These are phyloP conservation scores for Globisporangium cystogenes DNA, from an alignment of 352 stramenopile species.

Conservation along the genomic window DNA sequence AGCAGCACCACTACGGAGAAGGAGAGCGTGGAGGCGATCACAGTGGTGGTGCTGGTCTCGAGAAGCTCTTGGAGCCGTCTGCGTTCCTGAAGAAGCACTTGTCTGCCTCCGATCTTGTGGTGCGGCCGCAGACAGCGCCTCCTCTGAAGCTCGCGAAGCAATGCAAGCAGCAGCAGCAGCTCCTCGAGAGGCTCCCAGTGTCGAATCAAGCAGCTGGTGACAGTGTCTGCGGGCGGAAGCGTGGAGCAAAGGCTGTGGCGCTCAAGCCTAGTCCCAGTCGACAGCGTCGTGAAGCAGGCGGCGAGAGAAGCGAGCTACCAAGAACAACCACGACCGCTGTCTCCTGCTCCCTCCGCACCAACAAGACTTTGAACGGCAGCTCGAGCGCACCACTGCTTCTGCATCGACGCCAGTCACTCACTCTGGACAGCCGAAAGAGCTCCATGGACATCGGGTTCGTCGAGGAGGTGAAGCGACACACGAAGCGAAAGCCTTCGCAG, in stretches of 20 bases:
- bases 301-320: too few species aligned
- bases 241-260: too few species aligned
- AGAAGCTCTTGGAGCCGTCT: slow-evolving; percentile 30
- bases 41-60: background rate
- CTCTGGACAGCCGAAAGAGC: slow-evolving; percentile 15
- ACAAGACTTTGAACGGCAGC: background rate
- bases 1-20: background rate
- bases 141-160: background rate
- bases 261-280: too few species aligned
- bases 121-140: slow-evolving; percentile 47
- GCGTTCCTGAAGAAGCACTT: slow-evolving; percentile 52
- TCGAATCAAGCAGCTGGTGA: slow-evolving; percentile 5
- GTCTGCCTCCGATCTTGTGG: slow-evolving; percentile 17
- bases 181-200: slow-evolving; percentile 1
- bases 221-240: background rate
- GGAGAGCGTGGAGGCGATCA: background rate
- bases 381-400: slow-evolving; percentile 3
- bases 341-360: too few species aligned
- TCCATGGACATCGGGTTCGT: slow-evolving; percentile 48
- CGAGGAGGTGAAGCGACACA: slow-evolving; percentile 39
- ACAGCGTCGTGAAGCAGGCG: too few species aligned
- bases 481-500: slow-evolving; percentile 8
- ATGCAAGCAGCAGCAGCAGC: slow-evolving; percentile 1
- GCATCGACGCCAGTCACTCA: background rate
- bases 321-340: too few species aligned